Conservation (phyloP, 306 rosid genomes). For the Comarum palustre region DNA sequence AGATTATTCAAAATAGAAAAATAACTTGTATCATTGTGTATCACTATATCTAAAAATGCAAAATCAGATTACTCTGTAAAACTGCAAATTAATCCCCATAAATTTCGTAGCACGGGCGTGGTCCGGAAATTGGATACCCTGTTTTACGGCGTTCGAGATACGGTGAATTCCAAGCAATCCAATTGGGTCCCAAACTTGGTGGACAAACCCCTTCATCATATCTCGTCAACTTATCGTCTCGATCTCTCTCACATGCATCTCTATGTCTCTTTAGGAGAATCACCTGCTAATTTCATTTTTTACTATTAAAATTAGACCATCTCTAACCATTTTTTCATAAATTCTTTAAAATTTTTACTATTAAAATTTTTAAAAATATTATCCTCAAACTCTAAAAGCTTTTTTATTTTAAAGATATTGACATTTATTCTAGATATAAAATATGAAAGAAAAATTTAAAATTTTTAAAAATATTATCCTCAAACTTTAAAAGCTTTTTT, state of each 20-base stretch:
- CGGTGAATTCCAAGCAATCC: slow-evolving; percentile 64
- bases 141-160: slow-evolving; percentile 29
- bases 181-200: slow-evolving; percentile 27
- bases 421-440: too few relatives aligned
- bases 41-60: background rate
- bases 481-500: too few relatives aligned
- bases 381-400: too few relatives aligned
- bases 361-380: too few relatives aligned
- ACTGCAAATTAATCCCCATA: background rate
- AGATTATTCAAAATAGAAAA: too few relatives aligned
- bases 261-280: background rate
- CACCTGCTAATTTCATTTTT: background rate
- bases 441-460: too few relatives aligned
- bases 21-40: background rate
- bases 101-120: slow-evolving; percentile 7
- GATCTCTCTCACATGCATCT: background rate
- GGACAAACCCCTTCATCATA: slow-evolving; percentile 8
- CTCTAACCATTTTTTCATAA: too few relatives aligned
- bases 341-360: too few relatives aligned
- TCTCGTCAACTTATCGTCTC: slow-evolving; percentile 11
- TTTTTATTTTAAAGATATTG: too few relatives aligned
- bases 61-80: background rate
- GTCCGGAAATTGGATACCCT: slow-evolving; percentile 28
- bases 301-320: too few relatives aligned
- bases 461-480: too few relatives aligned